These are phyloP conservation scores for Populus nigra DNA, from an alignment of 345 rosid species.

Conservation along the genomic window DNA sequence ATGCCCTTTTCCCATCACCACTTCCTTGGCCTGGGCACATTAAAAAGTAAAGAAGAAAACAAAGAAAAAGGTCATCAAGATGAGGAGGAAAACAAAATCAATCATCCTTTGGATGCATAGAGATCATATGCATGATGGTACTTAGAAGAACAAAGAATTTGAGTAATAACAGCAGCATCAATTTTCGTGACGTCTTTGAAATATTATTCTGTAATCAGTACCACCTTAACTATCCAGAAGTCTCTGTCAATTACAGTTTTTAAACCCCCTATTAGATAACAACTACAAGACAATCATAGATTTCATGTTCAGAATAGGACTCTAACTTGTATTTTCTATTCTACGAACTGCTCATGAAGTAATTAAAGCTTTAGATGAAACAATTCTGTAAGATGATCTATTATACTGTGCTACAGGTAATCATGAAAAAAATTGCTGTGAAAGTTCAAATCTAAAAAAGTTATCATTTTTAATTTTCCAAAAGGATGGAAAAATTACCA, in stretches of 20 bases:
- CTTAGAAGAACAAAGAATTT: too few relatives aligned
- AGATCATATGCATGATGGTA: neutral
- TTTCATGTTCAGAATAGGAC: neutral
- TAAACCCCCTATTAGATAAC: neutral
- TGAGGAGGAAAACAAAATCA: constrained; percentile 7
- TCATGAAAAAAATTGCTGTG: neutral
- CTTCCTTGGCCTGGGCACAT: constrained; percentile 66
- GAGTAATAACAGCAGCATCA: neutral
- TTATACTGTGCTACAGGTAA: neutral
- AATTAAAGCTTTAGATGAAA: neutral
- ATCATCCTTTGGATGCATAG: neutral
- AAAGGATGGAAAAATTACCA: constrained; percentile 36
- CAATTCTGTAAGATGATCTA: neutral
- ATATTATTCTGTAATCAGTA: neutral
- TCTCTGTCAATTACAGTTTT: neutral
- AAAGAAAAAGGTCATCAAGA: neutral
- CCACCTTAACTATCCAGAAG: neutral
- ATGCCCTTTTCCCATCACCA: constrained; percentile 73
- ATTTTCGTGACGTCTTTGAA: neutral
- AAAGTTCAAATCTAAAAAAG: neutral
- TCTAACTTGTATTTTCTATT: neutral
- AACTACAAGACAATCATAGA: neutral
- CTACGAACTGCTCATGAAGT: neutral
- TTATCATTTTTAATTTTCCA: neutral
- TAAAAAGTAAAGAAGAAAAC: constrained; percentile 2